Evolutionary conservation across 208 protist species (phyloP).

Genomic region (Porcisia deanei): DNA sequence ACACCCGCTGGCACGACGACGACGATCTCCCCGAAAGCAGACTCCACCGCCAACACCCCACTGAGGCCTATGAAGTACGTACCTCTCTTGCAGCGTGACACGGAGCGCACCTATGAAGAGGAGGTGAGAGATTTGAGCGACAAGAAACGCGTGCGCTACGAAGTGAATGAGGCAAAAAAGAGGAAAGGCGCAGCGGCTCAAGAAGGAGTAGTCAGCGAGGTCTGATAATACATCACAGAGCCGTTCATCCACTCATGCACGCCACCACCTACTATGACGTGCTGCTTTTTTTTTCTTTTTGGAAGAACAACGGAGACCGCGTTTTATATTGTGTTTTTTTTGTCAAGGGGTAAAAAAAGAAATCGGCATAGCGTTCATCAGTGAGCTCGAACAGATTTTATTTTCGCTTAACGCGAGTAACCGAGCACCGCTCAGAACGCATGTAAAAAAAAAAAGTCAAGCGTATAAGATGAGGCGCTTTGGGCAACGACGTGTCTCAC

Average conservation of each 20-base stretch:
- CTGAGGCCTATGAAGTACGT: conserved; percentile 39
- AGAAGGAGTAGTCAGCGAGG: not conserved
- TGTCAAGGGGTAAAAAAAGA: not conserved
- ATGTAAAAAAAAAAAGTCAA: not conserved
- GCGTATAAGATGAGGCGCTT: not conserved
- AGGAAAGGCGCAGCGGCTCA: conserved; percentile 16
- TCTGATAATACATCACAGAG: not conserved
- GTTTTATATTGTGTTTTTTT: not conserved
- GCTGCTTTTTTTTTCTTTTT: not conserved
- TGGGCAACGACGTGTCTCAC: too few relatives aligned
- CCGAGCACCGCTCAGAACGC: not conserved
- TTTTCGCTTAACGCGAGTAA: not conserved
- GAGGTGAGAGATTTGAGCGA: conserved; percentile 58
- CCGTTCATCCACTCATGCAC: not conserved
- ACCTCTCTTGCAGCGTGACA: conserved; percentile 67
- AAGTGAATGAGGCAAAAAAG: conserved; percentile 81
- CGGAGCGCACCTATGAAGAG: conserved; percentile 83
- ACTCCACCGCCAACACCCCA: not conserved
- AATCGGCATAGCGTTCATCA: not conserved
- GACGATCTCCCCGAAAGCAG: too few relatives aligned
- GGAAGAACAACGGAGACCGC: not conserved
- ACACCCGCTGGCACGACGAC: not conserved
- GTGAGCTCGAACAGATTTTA: not conserved
- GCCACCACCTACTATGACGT: not conserved
- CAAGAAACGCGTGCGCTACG: conserved; percentile 73